Evolutionary conservation across 371 early-diverging fungal species (phyloP).

Genomic region (Capillidium rhysosporum): DNA sequence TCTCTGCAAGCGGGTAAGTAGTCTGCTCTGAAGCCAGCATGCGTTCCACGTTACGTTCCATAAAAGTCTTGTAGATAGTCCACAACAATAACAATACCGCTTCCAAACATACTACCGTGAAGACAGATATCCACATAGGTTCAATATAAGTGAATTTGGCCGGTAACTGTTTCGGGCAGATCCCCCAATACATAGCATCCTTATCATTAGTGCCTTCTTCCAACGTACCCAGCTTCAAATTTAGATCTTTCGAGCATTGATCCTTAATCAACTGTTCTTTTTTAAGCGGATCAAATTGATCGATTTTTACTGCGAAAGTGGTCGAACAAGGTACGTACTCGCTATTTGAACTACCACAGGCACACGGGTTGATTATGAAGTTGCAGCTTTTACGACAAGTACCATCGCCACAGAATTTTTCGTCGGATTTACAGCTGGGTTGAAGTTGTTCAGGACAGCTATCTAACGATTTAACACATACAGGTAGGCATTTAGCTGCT

Average conservation of each 20-base stretch:
- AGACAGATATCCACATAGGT: conserved; percentile 36
- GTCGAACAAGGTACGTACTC: not conserved
- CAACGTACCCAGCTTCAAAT: not conserved
- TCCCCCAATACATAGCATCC: not conserved
- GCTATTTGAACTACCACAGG: conserved; percentile 7
- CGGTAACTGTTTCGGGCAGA: conserved; percentile 22
- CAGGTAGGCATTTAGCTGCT: not conserved
- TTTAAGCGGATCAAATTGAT: not conserved
- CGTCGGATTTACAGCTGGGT: conserved; percentile 21
- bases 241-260: not conserved
- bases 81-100: conserved; percentile 19
- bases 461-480: not conserved
- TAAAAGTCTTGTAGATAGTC: conserved; percentile 20
- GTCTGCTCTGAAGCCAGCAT: not conserved
- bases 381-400: conserved; percentile 24
- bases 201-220: not conserved
- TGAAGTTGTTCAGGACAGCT: conserved; percentile 10
- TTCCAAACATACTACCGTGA: conserved; percentile 17
- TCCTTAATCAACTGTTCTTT: not conserved
- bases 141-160: conserved; percentile 27
- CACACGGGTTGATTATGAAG: conserved; percentile 19
- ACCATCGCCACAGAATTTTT: conserved; percentile 28
- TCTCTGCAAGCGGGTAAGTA: not conserved
- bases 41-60: not conserved
- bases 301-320: not conserved